Base-by-base conservation (phyloP, 2,329 filamentous ascomycete species). In the Fonsecaea pedrosoi region DNA sequence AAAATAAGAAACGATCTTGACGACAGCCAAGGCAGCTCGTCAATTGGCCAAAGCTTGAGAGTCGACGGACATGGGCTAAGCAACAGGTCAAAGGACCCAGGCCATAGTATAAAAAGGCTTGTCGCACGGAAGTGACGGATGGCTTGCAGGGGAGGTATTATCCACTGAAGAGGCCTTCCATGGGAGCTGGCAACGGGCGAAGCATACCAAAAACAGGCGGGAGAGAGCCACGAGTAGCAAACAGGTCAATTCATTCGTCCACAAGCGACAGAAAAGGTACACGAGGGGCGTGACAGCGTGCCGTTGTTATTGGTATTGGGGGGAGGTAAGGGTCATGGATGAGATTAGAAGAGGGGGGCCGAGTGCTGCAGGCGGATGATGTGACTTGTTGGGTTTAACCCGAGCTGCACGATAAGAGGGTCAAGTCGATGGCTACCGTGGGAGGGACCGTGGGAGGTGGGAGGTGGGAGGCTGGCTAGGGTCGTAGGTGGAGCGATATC, bases 61-160 rank as follows among this genome's bases (percentile, higher is more conserved):
- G 25, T 32, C 32, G 34, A 40, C 37, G 56, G 56, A 38, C 12
- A 62, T 10, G 32, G 45, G 37, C 60, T 65, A 62, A 67, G 64
- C 64, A 66, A 56, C 64, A 60, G 25, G 42, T 38, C 50, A 18
- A 13, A 30, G 10, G 38, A 8, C 30, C 35, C 34, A 30, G 32
- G 48, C n/a, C 42, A 15, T 21, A 64, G 60, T 63, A 54, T 62
- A 66, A 68, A 66, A 68, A 60, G n/a, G 68, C 68, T 70, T 70
- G 63, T 54, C n/a, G 25, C 32, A 57, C 68, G 60, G 63, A 68
- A 18, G 13, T 58, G 34, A 40, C 68, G 66, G 66, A 66, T 64
- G 56, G 45, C n/a, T 38, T 48, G 50, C 34, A 59, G 48, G 60
- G 40, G 35, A 18, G 4, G 18, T 7, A 34, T 37, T 15, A 53